These are phyloP conservation scores for Sugiyamaella sp. DNA, from an alignment of 1,139 yeast species.

Conservation along the genomic window DNA sequence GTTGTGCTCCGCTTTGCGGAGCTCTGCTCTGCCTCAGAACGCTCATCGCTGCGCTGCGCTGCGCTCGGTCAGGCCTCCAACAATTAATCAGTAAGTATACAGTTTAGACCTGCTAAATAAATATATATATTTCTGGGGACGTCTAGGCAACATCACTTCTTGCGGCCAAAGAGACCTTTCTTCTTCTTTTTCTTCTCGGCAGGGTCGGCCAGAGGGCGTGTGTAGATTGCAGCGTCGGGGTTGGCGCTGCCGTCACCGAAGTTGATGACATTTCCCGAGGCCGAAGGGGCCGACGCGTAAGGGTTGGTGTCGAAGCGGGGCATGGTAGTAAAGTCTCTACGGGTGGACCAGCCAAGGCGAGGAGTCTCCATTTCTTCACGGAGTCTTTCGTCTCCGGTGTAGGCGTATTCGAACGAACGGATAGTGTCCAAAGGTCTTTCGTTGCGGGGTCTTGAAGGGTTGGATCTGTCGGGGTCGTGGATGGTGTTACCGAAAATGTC, in stretches of 20 bases:
- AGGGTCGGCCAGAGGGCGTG: conserved; percentile 29
- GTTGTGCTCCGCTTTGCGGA: too few species aligned
- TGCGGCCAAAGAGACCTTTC: conserved; percentile 75
- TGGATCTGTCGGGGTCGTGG: conserved; percentile 75
- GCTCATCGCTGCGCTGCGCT: too few species aligned
- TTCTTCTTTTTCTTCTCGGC: conserved; percentile 60
- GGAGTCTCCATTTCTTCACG: conserved; percentile 79
- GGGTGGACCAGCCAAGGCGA: conserved; percentile 75
- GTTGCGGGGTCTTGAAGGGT: conserved; percentile 88
- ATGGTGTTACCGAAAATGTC: conserved; percentile 88
- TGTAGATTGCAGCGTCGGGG: conserved; percentile 52
- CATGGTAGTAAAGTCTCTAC: conserved; percentile 56
- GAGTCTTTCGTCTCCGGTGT: conserved; percentile 80
- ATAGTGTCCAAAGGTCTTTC: conserved; percentile 97
- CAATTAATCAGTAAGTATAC: background rate
- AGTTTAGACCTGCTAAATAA: background rate
- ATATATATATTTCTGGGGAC: background rate
- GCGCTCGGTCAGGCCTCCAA: too few species aligned
- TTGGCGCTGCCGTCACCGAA: conserved; percentile 53
- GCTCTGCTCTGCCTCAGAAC: too few species aligned
- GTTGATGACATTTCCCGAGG: conserved; percentile 40
- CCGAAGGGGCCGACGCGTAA: conserved; percentile 39
- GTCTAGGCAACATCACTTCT: conserved; percentile 46
- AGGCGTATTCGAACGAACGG: conserved; percentile 86
- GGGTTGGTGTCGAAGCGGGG: conserved; percentile 46